Percentiles rank a stretch among this genome's conserved stretches.
Conservation (phyloP, 331 rosid genomes). For the Telfairia occidentalis region DNA sequence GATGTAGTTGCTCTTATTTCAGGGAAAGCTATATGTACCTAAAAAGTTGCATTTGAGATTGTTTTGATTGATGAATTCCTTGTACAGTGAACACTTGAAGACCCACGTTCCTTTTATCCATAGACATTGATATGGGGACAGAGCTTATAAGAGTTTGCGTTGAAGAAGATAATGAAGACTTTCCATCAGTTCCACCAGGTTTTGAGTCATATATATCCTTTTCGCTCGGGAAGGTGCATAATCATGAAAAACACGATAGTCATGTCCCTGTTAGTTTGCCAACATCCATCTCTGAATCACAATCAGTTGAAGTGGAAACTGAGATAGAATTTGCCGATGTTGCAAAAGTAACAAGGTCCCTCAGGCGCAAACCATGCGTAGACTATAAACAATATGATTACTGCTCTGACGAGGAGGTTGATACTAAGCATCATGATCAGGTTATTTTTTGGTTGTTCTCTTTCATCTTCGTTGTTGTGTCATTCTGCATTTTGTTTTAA, state of each 20-base stretch:
- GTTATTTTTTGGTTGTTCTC: conserved; percentile 36
- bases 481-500: conserved; percentile 13
- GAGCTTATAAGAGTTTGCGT: conserved; percentile 70
- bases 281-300: conserved; percentile 36
- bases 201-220: conserved; percentile 80
- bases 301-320: conserved; percentile 40
- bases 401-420: conserved; percentile 50
- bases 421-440: conserved; percentile 56
- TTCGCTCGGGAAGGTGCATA: conserved; percentile 38
- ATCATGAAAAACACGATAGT: conserved; percentile 35
- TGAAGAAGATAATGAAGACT: conserved; percentile 84
- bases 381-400: conserved; percentile 44
- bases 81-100: conserved; percentile 18
- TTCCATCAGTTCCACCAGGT: conserved; percentile 96
- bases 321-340: conserved; percentile 26
- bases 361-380: conserved; percentile 52
- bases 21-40: conserved; percentile 8
- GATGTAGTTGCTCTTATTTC: conserved; percentile 14
- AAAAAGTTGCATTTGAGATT: conserved; percentile 11
- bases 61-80: conserved; percentile 5
- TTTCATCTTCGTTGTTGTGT: background rate
- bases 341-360: conserved; percentile 51
- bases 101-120: conserved; percentile 14
- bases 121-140: conserved; percentile 60
- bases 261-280: conserved; percentile 28